These are phyloP conservation scores for Eucalyptus curtisii DNA, from an alignment of 345 rosid species.

Conservation along the genomic window DNA sequence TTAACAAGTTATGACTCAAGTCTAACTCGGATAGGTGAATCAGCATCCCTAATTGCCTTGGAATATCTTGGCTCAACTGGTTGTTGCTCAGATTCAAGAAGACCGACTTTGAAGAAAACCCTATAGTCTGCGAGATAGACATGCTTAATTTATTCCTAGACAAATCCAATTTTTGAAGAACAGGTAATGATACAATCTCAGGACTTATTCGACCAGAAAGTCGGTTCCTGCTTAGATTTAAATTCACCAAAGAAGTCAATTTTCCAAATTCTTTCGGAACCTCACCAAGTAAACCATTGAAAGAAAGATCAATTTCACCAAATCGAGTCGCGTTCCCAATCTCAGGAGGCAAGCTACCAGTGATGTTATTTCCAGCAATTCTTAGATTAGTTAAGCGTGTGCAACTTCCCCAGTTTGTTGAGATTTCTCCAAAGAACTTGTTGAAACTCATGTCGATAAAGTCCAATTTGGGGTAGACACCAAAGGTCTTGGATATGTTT, in stretches of 20 bases:
- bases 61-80: slow-evolving; percentile 4
- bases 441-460: slow-evolving; percentile 13
- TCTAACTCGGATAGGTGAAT: neutral
- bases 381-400: neutral
- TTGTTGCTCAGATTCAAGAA: slow-evolving; percentile 18
- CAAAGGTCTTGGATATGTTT: slow-evolving; percentile 5
- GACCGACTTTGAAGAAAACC: neutral
- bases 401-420: slow-evolving; percentile 13
- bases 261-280: slow-evolving; percentile 11
- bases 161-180: neutral
- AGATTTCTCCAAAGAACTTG: slow-evolving; percentile 7
- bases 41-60: neutral
- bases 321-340: neutral
- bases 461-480: neutral
- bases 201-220: neutral
- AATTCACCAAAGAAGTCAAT: neutral
- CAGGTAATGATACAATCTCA: neutral
- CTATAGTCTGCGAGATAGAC: neutral
- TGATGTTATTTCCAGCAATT: neutral
- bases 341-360: neutral
- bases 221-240: slow-evolving; percentile 3
- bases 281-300: neutral
- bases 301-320: neutral
- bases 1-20: neutral
- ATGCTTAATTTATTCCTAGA: neutral